Base-by-base conservation (phyloP, 2,329 filamentous ascomycete genomes). In the Xylaria sp. region DNA sequence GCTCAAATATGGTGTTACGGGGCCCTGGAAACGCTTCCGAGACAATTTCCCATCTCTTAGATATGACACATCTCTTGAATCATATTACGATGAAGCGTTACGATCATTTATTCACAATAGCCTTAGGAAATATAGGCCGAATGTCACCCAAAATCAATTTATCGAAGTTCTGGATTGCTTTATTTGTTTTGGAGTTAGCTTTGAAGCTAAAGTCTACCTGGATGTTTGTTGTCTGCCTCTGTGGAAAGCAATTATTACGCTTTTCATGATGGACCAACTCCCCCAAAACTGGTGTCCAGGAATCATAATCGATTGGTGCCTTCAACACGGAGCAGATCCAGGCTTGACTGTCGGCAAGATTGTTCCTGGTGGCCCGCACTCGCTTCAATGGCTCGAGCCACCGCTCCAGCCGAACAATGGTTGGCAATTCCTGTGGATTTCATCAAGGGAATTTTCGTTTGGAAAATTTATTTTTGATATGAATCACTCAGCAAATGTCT, bases 271-370 rank as follows among this genome's bases (percentile, higher is more conserved):
- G 6, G 13, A 6, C 1, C 1, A 2, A 20, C 49, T 61, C n/a
- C 63, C 38, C 1, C 13, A 28, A 11, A 49, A 3, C 28, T 61
- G 48, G 57, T 49, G n/a, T 15, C 31, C 38, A 4, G 57, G 38
- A 4, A 11, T 9, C 20, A 0, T 61, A 2, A 40, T 61, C 3
- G 63, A 61, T 13, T 61, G 57, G 48, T 66, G n/a, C 31, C 63
- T 66, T 61, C 38, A 46, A 23, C 28, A 61, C 2, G 57, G 48
- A 36, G 63, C 57, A 61, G 28, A 61, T 6, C 31, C 57, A 6
- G 38, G 17, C 26, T 23, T 66, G 63, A 40, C 20, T 6, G 7
- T 61, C 11, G 36, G 57, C 42, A 1, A 48, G 6, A 9, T 65
- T 4, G 3, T 15, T 15, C 46, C 63, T 11, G 4, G 2, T 26